phyloP scores from a whole-genome alignment of 768 basidiomycete genomes.

The Hemileccinum rubropunctum region DNA sequence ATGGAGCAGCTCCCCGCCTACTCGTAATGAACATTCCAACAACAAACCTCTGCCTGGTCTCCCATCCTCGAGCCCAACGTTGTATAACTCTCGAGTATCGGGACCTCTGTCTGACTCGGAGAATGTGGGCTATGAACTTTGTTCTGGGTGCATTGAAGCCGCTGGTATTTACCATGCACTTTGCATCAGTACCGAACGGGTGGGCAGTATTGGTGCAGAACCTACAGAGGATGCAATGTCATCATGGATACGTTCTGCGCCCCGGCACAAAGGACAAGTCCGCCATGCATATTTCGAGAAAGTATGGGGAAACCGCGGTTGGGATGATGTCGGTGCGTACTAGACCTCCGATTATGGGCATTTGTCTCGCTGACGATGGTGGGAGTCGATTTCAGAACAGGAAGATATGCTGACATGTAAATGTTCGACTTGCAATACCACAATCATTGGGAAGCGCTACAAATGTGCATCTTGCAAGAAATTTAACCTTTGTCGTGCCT shows the following conservation, averaged over 20 bases:
- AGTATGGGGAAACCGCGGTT: slow-evolving; percentile 78
- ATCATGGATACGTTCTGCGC: slow-evolving; percentile 65
- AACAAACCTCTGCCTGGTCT: slow-evolving; percentile 48
- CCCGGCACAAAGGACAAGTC: slow-evolving; percentile 68
- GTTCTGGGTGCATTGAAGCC: slow-evolving; percentile 72
- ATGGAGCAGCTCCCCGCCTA: slow-evolving; percentile 9
- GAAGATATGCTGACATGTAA: slow-evolving; percentile 59
- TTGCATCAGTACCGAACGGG: slow-evolving; percentile 43
- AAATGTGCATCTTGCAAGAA: slow-evolving; percentile 82
- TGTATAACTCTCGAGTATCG: slow-evolving; percentile 4
- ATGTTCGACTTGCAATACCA: slow-evolving; percentile 80
- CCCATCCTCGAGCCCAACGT: slow-evolving; percentile 29
- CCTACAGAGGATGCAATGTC: slow-evolving; percentile 54
- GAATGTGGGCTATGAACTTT: slow-evolving; percentile 74
- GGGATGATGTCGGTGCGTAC: slow-evolving; percentile 84
- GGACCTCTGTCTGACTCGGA: slow-evolving; percentile 3
- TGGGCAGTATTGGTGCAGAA: slow-evolving; percentile 25
- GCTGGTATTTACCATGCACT: slow-evolving; percentile 79
- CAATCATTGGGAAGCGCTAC: slow-evolving; percentile 63
- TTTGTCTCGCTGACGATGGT: slow-evolving; percentile 2
- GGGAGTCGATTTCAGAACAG: slow-evolving; percentile 51
- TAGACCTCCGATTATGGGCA: not conserved
- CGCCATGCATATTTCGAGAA: slow-evolving; percentile 87
- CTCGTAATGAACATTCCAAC: slow-evolving; percentile 16
- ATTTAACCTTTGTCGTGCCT: slow-evolving; percentile 79